Conservation (phyloP, 148 eudicot genomes). For the Polygonum maritimum region DNA sequence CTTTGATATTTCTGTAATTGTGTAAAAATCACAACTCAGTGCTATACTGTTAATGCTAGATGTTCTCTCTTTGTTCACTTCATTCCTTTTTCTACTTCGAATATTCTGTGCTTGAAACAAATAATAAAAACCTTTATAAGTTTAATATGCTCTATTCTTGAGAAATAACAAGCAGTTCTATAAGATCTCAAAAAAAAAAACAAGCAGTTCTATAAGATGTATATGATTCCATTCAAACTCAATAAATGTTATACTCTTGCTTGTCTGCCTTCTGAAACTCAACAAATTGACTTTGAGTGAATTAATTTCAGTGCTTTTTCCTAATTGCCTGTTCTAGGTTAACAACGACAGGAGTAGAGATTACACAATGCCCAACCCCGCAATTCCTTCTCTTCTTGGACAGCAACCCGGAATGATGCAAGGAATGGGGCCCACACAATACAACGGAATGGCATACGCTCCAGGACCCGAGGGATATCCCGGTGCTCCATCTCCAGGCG, state of each 20-base stretch:
- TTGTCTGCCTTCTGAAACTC: background rate
- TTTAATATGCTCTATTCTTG: background rate
- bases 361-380: slow-evolving; percentile 31
- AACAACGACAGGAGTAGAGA: slow-evolving; percentile 73
- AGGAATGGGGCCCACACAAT: slow-evolving; percentile 5
- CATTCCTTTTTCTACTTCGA: background rate
- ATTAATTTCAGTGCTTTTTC: background rate
- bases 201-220: background rate
- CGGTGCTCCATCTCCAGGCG: slow-evolving; percentile 9
- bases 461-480: slow-evolving; percentile 3
- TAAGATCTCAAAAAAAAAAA: too few species aligned
- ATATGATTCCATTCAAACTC: background rate
- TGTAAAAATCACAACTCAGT: background rate
- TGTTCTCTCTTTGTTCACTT: background rate
- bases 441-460: background rate
- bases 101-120: background rate
- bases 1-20: background rate
- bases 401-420: background rate
- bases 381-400: slow-evolving; percentile 1
- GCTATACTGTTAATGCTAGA: background rate
- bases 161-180: background rate
- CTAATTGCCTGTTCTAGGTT: slow-evolving; percentile 28
- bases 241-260: background rate
- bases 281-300: background rate
- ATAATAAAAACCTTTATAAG: background rate